phyloP scores from a whole-genome alignment of 306 rosid genomes.

The Betula pendula region DNA sequence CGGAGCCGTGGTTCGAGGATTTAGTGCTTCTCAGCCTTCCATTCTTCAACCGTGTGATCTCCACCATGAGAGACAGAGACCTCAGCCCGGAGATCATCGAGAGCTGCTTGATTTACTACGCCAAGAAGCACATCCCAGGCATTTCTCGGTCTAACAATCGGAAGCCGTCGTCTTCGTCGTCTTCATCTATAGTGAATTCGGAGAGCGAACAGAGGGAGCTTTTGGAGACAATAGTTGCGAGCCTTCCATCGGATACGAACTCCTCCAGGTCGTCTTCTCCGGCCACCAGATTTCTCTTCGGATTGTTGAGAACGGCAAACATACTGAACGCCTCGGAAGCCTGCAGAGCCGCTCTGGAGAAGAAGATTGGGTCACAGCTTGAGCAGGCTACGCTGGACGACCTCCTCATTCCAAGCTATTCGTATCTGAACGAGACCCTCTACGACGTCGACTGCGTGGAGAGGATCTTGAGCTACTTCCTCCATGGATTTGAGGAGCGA shows the following conservation, averaged over 20 bases:
- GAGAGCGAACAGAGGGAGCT: slow-evolving; percentile 81
- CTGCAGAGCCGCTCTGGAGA: slow-evolving; percentile 72
- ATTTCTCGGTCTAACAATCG: slow-evolving; percentile 63
- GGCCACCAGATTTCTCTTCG: slow-evolving; percentile 68
- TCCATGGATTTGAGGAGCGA: slow-evolving; percentile 46
- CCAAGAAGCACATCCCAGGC: slow-evolving; percentile 82
- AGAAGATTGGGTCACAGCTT: slow-evolving; percentile 81
- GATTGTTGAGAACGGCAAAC: slow-evolving; percentile 71
- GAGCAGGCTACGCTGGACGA: slow-evolving; percentile 91
- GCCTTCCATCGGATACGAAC: slow-evolving; percentile 68
- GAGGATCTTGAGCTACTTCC: slow-evolving; percentile 60
- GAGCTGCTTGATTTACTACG: slow-evolving; percentile 73
- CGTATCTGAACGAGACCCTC: slow-evolving; percentile 82
- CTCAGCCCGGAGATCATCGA: slow-evolving; percentile 68
- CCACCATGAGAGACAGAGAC: slow-evolving; percentile 54
- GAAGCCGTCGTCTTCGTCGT: slow-evolving; percentile 53
- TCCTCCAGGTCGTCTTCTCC: slow-evolving; percentile 52
- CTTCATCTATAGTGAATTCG: slow-evolving; percentile 40
- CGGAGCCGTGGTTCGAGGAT: slow-evolving; percentile 81
- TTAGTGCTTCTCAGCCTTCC: slow-evolving; percentile 62
- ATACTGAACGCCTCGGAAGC: slow-evolving; percentile 67
- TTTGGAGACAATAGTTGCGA: slow-evolving; percentile 62
- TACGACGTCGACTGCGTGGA: slow-evolving; percentile 87
- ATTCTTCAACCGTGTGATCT: slow-evolving; percentile 64
- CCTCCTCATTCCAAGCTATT: slow-evolving; percentile 87